phyloP scores from a whole-genome alignment of 257 asterid genomes.

The Salvia rosmarinus region DNA sequence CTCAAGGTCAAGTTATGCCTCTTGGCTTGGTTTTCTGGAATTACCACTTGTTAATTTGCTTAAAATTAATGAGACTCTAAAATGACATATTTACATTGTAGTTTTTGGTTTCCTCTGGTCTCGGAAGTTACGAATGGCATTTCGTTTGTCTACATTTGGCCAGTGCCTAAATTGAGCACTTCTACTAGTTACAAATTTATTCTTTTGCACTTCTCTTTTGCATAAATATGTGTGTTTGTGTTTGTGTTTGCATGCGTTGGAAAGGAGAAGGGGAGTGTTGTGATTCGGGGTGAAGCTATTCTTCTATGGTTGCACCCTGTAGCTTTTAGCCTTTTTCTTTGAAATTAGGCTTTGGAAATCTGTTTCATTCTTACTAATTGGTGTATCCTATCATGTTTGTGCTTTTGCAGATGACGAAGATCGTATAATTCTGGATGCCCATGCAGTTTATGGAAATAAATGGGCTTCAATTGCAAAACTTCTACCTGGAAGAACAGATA shows the following conservation, averaged over 20 bases:
- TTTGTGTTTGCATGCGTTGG: slow-evolving; percentile 4
- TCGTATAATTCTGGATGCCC: slow-evolving; percentile 57
- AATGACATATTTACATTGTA: neutral
- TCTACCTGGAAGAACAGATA: slow-evolving; percentile 85
- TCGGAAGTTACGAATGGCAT: neutral
- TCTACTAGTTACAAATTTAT: neutral
- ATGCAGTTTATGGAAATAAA: slow-evolving; percentile 69
- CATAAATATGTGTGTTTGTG: neutral
- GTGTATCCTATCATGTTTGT: slow-evolving; percentile 6
- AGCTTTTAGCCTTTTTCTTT: slow-evolving; percentile 19
- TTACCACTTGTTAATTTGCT: neutral
- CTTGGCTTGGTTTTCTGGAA: slow-evolving; percentile 10
- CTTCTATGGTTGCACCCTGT: neutral
- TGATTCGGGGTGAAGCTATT: neutral
- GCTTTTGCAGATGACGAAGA: slow-evolving; percentile 76
- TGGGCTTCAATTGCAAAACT: slow-evolving; percentile 81
- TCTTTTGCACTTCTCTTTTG: neutral
- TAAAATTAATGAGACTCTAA: neutral
- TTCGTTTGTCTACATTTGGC: neutral
- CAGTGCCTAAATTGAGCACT: neutral
- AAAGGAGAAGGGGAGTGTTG: neutral
- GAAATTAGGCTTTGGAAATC: neutral
- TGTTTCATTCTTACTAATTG: neutral
- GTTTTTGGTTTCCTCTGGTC: neutral
- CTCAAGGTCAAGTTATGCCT: neutral